A percentile compares a stretch with the other conserved stretches of the same genome.
Evolutionary conservation across 2,329 filamentous ascomycete species (phyloP).

Genomic region (Diaporthe sp.): DNA sequence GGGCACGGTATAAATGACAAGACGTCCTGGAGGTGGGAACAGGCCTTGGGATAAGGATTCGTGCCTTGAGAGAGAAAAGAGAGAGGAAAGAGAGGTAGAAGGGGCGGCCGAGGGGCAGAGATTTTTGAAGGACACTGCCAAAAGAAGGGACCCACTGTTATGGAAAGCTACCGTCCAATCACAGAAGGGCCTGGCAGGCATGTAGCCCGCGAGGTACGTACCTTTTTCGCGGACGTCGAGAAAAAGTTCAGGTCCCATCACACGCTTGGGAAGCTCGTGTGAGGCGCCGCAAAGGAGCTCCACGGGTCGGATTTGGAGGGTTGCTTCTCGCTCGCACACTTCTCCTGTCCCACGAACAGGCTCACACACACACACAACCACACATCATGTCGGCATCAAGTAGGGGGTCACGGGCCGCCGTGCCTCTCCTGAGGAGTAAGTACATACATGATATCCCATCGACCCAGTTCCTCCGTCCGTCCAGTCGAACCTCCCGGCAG

Average conservation of each 20-base stretch:
- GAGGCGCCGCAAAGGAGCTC: constrained; percentile 30
- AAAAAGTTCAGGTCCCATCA: constrained; percentile 32
- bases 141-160: constrained; percentile 9
- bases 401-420: constrained; percentile 63
- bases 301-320: constrained; percentile 31
- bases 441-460: constrained; percentile 1
- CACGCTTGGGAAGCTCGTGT: constrained; percentile 26
- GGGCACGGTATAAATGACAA: constrained; percentile 92
- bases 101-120: constrained; percentile 40
- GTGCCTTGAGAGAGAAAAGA: constrained; percentile 65
- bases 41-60: constrained; percentile 96
- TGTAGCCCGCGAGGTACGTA: constrained; percentile 28
- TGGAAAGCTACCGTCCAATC: neutral
- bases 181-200: neutral
- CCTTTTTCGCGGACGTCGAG: constrained; percentile 25
- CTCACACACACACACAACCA: constrained; percentile 26
- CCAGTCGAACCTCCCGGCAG: constrained; percentile 41
- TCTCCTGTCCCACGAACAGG: constrained; percentile 16
- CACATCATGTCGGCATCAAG: constrained; percentile 64
- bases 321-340: constrained; percentile 16
- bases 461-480: neutral
- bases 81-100: constrained; percentile 43
- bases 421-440: constrained; percentile 61
- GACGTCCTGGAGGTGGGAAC: constrained; percentile 72
- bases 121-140: constrained; percentile 27